These are phyloP conservation scores for Agaricus bisporus DNA, from an alignment of 768 basidiomycete species.

Conservation along the genomic window DNA sequence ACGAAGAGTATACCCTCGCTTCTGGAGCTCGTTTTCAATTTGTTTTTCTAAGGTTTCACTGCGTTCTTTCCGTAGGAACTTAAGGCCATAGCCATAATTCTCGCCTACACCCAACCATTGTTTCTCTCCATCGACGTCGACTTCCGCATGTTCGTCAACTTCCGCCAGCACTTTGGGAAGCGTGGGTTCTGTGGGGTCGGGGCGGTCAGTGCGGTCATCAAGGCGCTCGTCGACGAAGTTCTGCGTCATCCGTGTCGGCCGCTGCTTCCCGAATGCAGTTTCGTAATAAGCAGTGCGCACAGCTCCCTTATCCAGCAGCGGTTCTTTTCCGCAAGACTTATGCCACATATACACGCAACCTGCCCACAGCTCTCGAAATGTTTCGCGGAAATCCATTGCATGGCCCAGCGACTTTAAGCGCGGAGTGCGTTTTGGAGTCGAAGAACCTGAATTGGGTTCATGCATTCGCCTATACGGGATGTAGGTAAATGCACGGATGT, in stretches of 20 bases:
- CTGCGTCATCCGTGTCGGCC: constrained; percentile 13
- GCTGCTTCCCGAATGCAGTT: constrained; percentile 35
- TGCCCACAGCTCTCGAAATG: constrained; percentile 52
- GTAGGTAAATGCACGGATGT: constrained; percentile 70
- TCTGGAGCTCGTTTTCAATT: constrained; percentile 47
- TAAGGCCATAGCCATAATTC: constrained; percentile 38
- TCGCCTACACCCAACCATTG: constrained; percentile 50
- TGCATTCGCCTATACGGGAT: constrained; percentile 44
- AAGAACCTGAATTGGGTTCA: constrained; percentile 21
- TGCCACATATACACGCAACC: constrained; percentile 55
- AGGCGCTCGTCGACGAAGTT: neutral
- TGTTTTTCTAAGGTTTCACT: constrained; percentile 49
- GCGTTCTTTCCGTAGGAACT: constrained; percentile 33
- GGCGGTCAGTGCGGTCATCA: constrained; percentile 11
- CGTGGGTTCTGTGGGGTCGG: constrained; percentile 10
- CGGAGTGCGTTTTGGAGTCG: constrained; percentile 36
- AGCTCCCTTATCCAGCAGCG: constrained; percentile 38
- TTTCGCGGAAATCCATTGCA: constrained; percentile 67
- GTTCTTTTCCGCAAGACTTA: constrained; percentile 49
- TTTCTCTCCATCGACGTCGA: constrained; percentile 37
- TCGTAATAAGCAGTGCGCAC: constrained; percentile 38
- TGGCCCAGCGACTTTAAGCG: constrained; percentile 53
- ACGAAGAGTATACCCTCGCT: constrained; percentile 38
- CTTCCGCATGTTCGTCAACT: constrained; percentile 33
- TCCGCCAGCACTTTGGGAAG: constrained; percentile 31